These are phyloP conservation scores for Russula brevipes DNA, from an alignment of 768 basidiomycete species.

Conservation along the genomic window DNA sequence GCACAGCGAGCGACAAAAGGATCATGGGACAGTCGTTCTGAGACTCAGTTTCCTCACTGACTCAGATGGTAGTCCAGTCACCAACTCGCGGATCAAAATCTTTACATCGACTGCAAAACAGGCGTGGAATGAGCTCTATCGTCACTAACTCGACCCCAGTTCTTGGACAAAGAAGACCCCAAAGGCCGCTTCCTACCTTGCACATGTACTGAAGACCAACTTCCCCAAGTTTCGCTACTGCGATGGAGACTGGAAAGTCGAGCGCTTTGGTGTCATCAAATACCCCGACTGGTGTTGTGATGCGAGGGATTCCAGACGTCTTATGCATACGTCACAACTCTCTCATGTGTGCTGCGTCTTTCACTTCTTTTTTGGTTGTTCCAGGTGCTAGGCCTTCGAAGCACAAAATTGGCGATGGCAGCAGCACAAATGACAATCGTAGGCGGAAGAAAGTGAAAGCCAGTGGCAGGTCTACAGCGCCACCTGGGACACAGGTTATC, in stretches of 20 bases:
- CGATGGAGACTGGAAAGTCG: neutral
- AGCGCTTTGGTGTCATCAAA: neutral
- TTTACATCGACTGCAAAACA: neutral
- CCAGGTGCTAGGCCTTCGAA: neutral
- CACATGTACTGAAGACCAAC: neutral
- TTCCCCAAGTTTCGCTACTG: neutral
- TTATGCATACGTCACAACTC: neutral
- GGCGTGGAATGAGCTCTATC: neutral
- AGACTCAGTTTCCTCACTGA: neutral
- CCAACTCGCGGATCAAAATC: neutral
- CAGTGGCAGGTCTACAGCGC: neutral
- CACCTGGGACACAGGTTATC: neutral
- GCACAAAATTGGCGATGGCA: neutral
- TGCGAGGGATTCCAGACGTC: neutral
- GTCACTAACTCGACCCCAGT: neutral
- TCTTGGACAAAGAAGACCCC: neutral
- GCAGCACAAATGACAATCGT: fast-evolving
- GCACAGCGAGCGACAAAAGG: neutral
- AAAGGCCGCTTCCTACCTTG: neutral
- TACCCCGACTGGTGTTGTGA: neutral
- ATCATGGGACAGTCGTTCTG: neutral
- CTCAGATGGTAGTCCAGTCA: neutral
- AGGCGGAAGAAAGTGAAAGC: neutral
- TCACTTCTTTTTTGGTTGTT: neutral
- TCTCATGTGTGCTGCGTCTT: neutral